Base-by-base conservation (phyloP, 345 rosid species). In the Salix purpurea region DNA sequence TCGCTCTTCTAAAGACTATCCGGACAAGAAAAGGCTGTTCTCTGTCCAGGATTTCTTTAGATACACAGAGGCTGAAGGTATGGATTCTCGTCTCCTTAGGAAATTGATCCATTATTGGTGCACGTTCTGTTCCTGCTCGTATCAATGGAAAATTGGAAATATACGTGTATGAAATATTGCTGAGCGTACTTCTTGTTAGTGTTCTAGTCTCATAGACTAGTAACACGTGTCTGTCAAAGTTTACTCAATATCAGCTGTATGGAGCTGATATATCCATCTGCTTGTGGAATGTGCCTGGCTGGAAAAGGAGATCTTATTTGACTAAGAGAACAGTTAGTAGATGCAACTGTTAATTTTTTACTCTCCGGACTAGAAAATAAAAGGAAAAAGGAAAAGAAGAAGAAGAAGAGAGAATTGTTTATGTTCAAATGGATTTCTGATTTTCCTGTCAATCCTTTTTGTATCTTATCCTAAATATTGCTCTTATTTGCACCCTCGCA, bases 31-130 rank as follows among this genome's bases (percentile, higher is more conserved):
- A 81, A 96, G 89, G 50, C 88, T 96, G 18, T 76, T 92, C 74
- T 96, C 99, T 64, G 99, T 93, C 73, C 99, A 96, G 88, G 97
- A 96, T 81, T 96, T 96, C 87, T 96, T 96, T 85, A 91, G 97
- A 88, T 96, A 96, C 89, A 93, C 99, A 0, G 98, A 96, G 73
- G 70, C 93, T 71, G 99, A 96, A 92, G 99, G 99, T 96, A 91
- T 84, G 75, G 70, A 71, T 84, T 72, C 66, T 81, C 65, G 10
- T 34, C 40, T 12, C 26, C 70, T 72, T 67, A 46, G 0, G 74
- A 70, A 36, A 62, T 69, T 9, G 21, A 60, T 62, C 67, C 23
- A 48, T 30, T 75, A 34, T 30, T 79, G 42, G 65, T 52, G 73
- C 4, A 48, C 13, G 10, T 39, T 60, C 64, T 65, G 2, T 60